A percentile compares a stretch with the other conserved stretches of the same genome.
Evolutionary conservation across 2,329 filamentous ascomycete species (phyloP).

Genomic region (Elsinoe ampelina): DNA sequence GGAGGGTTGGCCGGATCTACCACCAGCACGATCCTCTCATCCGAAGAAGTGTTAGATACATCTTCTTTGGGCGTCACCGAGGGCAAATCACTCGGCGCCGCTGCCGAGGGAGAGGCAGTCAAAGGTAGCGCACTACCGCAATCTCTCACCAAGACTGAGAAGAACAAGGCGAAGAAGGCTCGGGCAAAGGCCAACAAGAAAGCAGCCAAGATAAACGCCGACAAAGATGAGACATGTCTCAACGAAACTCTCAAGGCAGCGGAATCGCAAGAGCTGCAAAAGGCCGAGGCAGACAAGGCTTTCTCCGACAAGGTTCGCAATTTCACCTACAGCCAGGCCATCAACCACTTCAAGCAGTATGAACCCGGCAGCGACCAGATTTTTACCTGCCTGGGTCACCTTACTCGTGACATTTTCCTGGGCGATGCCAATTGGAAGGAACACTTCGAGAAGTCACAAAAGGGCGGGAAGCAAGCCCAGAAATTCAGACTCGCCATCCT

Average conservation of each 20-base stretch:
- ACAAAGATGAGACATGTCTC: background rate
- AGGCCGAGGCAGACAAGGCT: background rate
- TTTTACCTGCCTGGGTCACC: background rate
- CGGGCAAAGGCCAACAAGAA: constrained; percentile 1
- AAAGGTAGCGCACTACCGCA: background rate
- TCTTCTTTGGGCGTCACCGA: too few species aligned
- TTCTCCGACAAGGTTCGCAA: background rate
- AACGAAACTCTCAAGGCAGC: background rate
- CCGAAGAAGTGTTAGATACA: too few species aligned
- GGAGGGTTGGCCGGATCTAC: too few species aligned
- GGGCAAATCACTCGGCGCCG: background rate
- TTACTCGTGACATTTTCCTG: background rate
- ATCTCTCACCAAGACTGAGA: constrained; percentile 22
- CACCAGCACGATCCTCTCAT: too few species aligned
- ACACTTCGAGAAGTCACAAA: background rate
- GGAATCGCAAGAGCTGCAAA: background rate
- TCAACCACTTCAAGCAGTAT: background rate
- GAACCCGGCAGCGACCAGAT: background rate
- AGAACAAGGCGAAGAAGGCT: constrained; percentile 26
- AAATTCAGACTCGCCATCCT: background rate
- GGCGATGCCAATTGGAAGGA: background rate
- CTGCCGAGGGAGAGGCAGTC: too few species aligned
- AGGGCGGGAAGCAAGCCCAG: background rate
- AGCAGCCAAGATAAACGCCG: background rate
- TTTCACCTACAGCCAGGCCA: background rate